phyloP scores from a whole-genome alignment of 345 rosid species.

The Gossypium anomalum region DNA sequence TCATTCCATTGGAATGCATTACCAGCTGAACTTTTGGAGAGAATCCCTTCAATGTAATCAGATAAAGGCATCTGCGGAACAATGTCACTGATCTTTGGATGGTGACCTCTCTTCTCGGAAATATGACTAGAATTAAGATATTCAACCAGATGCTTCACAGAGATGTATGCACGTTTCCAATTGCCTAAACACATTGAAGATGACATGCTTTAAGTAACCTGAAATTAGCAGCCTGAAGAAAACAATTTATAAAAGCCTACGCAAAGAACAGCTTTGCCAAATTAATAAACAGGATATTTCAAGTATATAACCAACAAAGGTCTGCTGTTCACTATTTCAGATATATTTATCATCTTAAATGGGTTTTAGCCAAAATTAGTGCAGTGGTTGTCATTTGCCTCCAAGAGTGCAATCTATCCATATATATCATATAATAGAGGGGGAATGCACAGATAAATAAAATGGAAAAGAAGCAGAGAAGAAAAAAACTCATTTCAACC shows the following conservation, averaged over 20 bases:
- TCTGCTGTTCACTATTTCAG: not conserved
- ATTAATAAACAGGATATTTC: conserved; percentile 6
- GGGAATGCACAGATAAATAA: not conserved
- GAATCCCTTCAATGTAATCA: conserved; percentile 63
- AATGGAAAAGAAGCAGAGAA: not conserved
- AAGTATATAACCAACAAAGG: not conserved
- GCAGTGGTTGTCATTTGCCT: not conserved
- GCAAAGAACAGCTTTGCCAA: conserved; percentile 7
- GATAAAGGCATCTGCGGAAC: conserved; percentile 63
- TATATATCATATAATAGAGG: not conserved
- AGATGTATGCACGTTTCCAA: conserved; percentile 78
- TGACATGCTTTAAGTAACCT: conserved; percentile 31
- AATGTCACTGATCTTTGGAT: conserved; percentile 28
- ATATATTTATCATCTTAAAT: not conserved
- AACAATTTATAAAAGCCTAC: not conserved
- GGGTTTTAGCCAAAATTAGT: not conserved
- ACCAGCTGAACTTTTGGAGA: conserved; percentile 37
- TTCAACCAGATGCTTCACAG: conserved; percentile 73
- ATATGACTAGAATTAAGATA: conserved; percentile 36
- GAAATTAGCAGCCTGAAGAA: conserved; percentile 23
- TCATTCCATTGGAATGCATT: conserved; percentile 63
- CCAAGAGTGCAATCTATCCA: not conserved
- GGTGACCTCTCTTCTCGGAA: conserved; percentile 29
- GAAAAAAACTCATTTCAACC: not conserved
- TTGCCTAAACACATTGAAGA: conserved; percentile 63